phyloP scores from a whole-genome alignment of 495 filamentous ascomycete species.

The Cercophora scortea region DNA sequence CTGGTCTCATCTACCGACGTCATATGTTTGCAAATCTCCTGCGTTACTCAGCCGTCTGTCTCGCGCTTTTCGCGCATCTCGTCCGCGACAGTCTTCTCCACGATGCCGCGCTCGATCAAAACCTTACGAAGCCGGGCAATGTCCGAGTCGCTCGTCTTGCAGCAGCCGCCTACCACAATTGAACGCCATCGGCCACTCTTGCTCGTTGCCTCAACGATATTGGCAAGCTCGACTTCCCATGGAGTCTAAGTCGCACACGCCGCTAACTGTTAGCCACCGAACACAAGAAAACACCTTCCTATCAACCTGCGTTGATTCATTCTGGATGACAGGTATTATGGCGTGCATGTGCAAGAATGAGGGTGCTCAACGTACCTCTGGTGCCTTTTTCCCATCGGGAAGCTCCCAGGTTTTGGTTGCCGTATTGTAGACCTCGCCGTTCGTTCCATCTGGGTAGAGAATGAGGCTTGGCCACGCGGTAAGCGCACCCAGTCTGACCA shows the following conservation, averaged over 20 bases:
- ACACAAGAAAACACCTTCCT: not conserved
- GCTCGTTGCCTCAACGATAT: conserved; percentile 47
- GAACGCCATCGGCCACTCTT: conserved; percentile 47
- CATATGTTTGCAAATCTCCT: too few species aligned
- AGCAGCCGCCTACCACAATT: conserved; percentile 55
- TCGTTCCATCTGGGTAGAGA: conserved; percentile 62
- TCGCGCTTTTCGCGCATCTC: too few species aligned
- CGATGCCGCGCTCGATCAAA: not conserved
- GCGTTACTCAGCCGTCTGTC: too few species aligned
- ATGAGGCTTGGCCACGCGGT: conserved; percentile 47
- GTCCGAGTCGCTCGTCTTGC: conserved; percentile 45
- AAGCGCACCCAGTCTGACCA: conserved; percentile 21
- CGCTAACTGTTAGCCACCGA: not conserved
- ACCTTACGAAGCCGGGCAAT: conserved; percentile 38
- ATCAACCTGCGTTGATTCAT: not conserved
- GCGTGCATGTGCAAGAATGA: not conserved
- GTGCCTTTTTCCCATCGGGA: conserved; percentile 12
- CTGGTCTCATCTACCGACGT: too few species aligned
- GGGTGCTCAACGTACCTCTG: conserved; percentile 7
- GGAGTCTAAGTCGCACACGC: conserved; percentile 11
- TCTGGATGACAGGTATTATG: too few species aligned
- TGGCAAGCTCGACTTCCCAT: conserved; percentile 49
- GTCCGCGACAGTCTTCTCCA: not conserved
- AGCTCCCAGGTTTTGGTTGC: conserved; percentile 50
- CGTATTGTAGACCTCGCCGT: conserved; percentile 58